These are phyloP conservation scores for Colletotrichum liaoningense DNA, from an alignment of 2,329 filamentous ascomycete species.

Conservation along the genomic window DNA sequence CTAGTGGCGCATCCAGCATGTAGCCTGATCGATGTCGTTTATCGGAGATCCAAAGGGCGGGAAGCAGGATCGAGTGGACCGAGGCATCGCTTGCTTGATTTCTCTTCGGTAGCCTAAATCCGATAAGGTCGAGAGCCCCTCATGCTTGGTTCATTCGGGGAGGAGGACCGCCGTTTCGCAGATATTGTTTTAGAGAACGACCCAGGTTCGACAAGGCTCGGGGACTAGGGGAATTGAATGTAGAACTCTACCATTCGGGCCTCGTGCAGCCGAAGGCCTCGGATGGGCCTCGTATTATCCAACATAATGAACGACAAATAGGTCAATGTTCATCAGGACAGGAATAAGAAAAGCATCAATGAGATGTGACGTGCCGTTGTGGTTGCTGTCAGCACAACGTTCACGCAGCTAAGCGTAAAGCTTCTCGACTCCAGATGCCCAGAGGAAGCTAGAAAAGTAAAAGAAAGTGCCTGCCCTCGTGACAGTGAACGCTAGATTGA, in stretches of 20 bases:
- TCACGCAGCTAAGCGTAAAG: not conserved
- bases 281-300: not conserved
- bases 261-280: not conserved
- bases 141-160: not conserved
- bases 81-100: not conserved
- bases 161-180: slow-evolving; percentile 9
- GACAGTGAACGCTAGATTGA: not conserved
- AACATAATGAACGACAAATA: not conserved
- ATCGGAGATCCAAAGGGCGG: slow-evolving; percentile 14
- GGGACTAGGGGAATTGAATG: not conserved
- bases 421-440: not conserved
- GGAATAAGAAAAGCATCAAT: not conserved
- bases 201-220: slow-evolving; percentile 3
- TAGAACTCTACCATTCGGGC: not conserved
- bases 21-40: slow-evolving; percentile 19
- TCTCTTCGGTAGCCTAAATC: slow-evolving; percentile 23
- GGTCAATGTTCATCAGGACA: not conserved
- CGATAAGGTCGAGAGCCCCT: slow-evolving; percentile 8
- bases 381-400: not conserved
- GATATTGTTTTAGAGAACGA: slow-evolving; percentile 1
- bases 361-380: not conserved
- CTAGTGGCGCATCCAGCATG: not conserved
- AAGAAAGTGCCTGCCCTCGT: not conserved
- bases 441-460: not conserved
- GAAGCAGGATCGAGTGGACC: not conserved